phyloP scores from a whole-genome alignment of 2,329 filamentous ascomycete species.

The Amylocarpus encephaloides region DNA sequence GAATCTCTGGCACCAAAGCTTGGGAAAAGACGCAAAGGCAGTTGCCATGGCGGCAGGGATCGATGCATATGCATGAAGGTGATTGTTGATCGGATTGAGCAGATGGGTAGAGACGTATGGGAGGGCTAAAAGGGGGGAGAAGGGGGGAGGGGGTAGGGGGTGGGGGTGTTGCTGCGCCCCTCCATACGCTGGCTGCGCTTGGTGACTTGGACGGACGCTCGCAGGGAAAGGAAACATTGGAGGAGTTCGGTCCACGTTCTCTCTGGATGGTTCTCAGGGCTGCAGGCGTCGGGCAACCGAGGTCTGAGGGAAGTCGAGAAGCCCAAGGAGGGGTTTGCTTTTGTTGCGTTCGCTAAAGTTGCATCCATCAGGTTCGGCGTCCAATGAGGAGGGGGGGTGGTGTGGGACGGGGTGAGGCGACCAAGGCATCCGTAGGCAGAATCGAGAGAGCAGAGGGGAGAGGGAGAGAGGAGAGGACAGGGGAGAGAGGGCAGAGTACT shows the following conservation, averaged over 20 bases:
- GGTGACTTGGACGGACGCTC: not conserved
- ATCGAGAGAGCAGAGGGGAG: not conserved
- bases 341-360: not conserved
- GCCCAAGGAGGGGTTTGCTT: not conserved
- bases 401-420: not conserved
- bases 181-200: not conserved
- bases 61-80: too few relatives aligned
- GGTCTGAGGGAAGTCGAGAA: not conserved
- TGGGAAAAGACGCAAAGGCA: not conserved
- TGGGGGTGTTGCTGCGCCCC: not conserved
- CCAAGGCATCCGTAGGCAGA: constrained; percentile 5
- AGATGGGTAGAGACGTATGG: not conserved
- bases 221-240: not conserved
- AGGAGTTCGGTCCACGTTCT: not conserved
- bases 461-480: too few relatives aligned
- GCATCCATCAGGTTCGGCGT: not conserved
- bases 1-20: not conserved
- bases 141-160: not conserved
- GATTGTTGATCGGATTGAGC: not conserved
- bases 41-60: too few relatives aligned
- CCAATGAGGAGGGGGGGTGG: not conserved
- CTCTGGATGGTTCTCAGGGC: not conserved
- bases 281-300: constrained; percentile 13
- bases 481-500: too few relatives aligned
- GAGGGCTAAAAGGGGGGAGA: not conserved